These are phyloP conservation scores for Populus trichocarpa DNA, from an alignment of 441 rosid genomes.

Conservation along the genomic window DNA sequence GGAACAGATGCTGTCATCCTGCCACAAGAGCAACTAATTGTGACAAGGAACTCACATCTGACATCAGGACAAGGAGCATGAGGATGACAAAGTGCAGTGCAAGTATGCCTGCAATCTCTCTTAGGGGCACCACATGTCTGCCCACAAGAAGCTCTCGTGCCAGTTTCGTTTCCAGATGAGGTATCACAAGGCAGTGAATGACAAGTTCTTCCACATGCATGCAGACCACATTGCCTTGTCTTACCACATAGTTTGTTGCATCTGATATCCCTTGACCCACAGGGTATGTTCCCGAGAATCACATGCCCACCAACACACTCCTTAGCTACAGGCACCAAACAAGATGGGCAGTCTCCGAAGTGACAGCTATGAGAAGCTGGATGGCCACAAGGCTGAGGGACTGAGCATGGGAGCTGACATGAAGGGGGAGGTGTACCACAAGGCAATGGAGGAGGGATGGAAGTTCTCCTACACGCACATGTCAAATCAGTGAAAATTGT, in stretches of 20 bases:
- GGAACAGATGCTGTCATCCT: constrained; percentile 74
- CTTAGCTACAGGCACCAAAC: constrained; percentile 89
- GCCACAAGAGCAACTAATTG: constrained; percentile 86
- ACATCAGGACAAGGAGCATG: constrained; percentile 77
- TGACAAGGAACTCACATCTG: constrained; percentile 76
- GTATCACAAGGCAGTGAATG: constrained; percentile 81
- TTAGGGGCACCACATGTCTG: constrained; percentile 97
- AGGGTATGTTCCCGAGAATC: constrained; percentile 92
- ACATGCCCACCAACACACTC: constrained; percentile 97
- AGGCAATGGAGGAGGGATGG: constrained; percentile 95
- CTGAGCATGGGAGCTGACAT: constrained; percentile 82
- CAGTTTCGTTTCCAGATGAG: constrained; percentile 36
- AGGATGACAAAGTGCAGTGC: constrained; percentile 84
- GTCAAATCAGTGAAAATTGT: constrained; percentile 86
- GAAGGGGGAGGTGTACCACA: constrained; percentile 93
- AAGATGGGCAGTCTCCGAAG: constrained; percentile 97
- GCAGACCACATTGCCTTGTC: constrained; percentile 93
- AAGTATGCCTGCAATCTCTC: constrained; percentile 91
- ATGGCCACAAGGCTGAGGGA: constrained; percentile 91
- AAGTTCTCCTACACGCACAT: constrained; percentile 93
- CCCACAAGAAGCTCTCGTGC: constrained; percentile 71
- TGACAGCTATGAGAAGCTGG: constrained; percentile 91
- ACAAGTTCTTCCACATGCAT: constrained; percentile 92
- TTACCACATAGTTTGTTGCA: constrained; percentile 96
- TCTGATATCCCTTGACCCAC: constrained; percentile 94